A percentile compares a stretch with the other conserved stretches of the same genome.
Evolutionary conservation across 2,329 filamentous ascomycete species (phyloP).

Genomic region (Teratosphaeria zuluensis): DNA sequence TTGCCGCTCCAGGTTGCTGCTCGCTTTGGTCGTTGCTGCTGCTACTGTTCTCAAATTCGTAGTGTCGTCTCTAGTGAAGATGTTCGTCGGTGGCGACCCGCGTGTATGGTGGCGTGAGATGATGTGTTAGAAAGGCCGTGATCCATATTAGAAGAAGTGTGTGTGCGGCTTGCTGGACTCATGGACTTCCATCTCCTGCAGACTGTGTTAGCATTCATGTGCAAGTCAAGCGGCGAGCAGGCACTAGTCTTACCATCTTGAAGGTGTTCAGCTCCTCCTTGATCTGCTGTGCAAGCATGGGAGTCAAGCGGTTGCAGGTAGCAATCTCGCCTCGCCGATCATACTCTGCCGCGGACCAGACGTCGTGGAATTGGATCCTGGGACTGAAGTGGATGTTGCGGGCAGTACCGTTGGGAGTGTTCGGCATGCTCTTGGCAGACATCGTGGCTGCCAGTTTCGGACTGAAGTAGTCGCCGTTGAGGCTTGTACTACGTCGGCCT

Average conservation of each 20-base stretch:
- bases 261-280: constrained; percentile 99
- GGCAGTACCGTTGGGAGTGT: constrained; percentile 60
- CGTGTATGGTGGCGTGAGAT: neutral
- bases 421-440: constrained; percentile 63
- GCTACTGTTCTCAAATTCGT: neutral
- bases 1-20: neutral
- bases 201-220: constrained; percentile 30
- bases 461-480: constrained; percentile 83
- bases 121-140: neutral
- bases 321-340: constrained; percentile 92
- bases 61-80: neutral
- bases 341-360: constrained; percentile 91
- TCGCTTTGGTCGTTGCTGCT: neutral
- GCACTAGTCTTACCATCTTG: constrained; percentile 69
- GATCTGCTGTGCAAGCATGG: constrained; percentile 96
- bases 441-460: constrained; percentile 57
- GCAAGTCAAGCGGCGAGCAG: constrained; percentile 2
- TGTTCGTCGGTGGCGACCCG: neutral
- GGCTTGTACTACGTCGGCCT: constrained; percentile 20
- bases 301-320: constrained; percentile 94
- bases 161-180: constrained; percentile 98
- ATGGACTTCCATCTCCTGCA: constrained; percentile 97
- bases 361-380: constrained; percentile 88
- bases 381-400: constrained; percentile 71
- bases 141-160: constrained; percentile 80